Evolutionary conservation across 2,329 filamentous ascomycete genomes (phyloP).

Genomic region (Plenodomus tracheiphilus): DNA sequence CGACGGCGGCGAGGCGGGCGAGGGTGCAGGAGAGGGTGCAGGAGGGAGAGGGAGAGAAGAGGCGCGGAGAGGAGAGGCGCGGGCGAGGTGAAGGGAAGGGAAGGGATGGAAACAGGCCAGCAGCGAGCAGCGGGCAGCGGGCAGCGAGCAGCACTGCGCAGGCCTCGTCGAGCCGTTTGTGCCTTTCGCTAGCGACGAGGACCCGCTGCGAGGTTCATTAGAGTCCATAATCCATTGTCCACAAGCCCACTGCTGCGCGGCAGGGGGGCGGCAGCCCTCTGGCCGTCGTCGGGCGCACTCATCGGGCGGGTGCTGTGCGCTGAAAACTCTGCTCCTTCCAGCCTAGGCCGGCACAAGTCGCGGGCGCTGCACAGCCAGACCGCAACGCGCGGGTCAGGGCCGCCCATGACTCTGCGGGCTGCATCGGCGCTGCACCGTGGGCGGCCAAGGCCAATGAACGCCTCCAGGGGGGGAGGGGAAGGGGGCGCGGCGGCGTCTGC

Average conservation of each 20-base stretch:
- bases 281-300: too few species aligned
- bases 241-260: too few species aligned
- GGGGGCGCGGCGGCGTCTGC: too few species aligned
- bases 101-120: slow-evolving; percentile 3
- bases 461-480: too few species aligned
- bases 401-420: slow-evolving; percentile 27
- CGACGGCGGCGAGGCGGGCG: neutral
- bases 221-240: too few species aligned
- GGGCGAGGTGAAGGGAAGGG: slow-evolving; percentile 7
- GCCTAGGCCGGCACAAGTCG: slow-evolving; percentile 22
- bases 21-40: slow-evolving; percentile 9
- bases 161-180: neutral
- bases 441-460: slow-evolving; percentile 27
- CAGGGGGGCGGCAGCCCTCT: too few species aligned
- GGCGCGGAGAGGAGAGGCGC: slow-evolving; percentile 6
- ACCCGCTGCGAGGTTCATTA: slow-evolving; percentile 20
- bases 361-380: slow-evolving; percentile 8
- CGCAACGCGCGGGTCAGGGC: slow-evolving; percentile 21
- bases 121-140: too few species aligned
- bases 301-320: slow-evolving; percentile 17
- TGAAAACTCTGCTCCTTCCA: slow-evolving; percentile 25
- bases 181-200: slow-evolving; percentile 1
- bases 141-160: too few species aligned
- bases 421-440: slow-evolving; percentile 17
- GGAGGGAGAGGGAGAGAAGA: slow-evolving; percentile 9